phyloP scores from a whole-genome alignment of 768 basidiomycete species.

The Trametopsis cervina region DNA sequence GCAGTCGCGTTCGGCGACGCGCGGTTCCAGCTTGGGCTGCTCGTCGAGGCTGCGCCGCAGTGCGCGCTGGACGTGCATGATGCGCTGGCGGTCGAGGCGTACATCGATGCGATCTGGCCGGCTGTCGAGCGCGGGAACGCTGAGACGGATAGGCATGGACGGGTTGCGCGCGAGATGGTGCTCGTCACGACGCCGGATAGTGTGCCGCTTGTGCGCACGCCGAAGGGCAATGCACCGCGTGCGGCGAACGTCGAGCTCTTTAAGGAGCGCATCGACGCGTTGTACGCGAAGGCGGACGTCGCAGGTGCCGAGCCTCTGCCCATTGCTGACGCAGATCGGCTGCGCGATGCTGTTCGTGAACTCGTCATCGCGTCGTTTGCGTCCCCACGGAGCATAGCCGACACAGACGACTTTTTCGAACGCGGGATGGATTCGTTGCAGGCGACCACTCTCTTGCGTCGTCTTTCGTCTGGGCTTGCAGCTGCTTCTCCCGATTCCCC shows the following conservation, averaged over 20 bases:
- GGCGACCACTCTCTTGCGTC: constrained; percentile 28
- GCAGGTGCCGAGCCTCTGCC: constrained; percentile 22
- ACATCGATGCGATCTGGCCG: constrained; percentile 19
- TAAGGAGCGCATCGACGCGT: constrained; percentile 27
- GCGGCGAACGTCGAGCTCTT: constrained; percentile 27
- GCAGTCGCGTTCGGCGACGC: constrained; percentile 33
- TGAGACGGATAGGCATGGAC: constrained; percentile 31
- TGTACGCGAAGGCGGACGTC: constrained; percentile 26
- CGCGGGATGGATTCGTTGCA: constrained; percentile 36
- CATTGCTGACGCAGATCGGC: constrained; percentile 11
- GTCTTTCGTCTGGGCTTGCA: not conserved
- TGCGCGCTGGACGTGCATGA: constrained; percentile 11
- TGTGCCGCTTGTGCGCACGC: constrained; percentile 29
- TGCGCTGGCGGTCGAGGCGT: constrained; percentile 14
- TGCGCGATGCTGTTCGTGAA: constrained; percentile 16
- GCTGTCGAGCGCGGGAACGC: constrained; percentile 30
- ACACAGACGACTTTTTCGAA: constrained; percentile 32
- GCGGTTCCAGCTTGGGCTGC: constrained; percentile 28
- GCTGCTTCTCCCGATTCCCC: not conserved
- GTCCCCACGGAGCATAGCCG: constrained; percentile 4
- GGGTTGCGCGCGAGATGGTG: constrained; percentile 32
- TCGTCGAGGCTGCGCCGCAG: constrained; percentile 25
- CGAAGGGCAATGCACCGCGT: constrained; percentile 32
- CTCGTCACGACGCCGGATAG: constrained; percentile 26
- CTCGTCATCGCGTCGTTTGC: constrained; percentile 20